Base-by-base conservation (phyloP, 1,139 yeast species). In the Hemisphaericaspora xylofermentans region DNA sequence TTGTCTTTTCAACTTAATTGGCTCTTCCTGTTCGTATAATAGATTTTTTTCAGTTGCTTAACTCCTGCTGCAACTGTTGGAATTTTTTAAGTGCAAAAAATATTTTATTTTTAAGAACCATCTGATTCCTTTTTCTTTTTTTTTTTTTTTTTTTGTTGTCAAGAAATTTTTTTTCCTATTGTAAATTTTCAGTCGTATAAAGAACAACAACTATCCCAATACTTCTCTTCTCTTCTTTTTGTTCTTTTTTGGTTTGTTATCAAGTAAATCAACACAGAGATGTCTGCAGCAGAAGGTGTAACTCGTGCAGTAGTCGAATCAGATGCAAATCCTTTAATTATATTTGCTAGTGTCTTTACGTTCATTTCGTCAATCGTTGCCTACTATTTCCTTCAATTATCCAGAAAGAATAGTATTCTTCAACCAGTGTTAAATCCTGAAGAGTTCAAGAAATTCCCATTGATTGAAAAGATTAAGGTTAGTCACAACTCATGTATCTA, bases 401-500 rank as follows among this genome's bases (percentile, higher is more conserved):
- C 57, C 41, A 61, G 63, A 44, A 70, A 66, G 51, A 67, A 67
- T 48, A 66, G 72, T 41, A 16, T n/a, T 9, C 14, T 22, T 14
- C n/a, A 29, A 29, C 77, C 81, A 27, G 84, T 82, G 12, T 76
- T 85, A 51, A 76, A 76, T 53, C 78, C 83, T 36, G 85, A 78
- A 49, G 76, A 76, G 46, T 89, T 83, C 66, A 83, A 81, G 60
- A 79, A 86, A 57, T 91, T 89, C 74, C 95, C 95, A 43, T 73
- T 93, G 58, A 78, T 87, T 52, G 82, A 84, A 60, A 91, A 88
- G 69, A 83, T 85, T 13, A 76, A 82, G 35, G 71, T 93, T 16
- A 77, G 88, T 30, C 95, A 87, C 63, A 89, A 91, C 64, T 76
- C 96, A 12, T 88, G 94, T 41, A 68, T 88, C 44, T 91, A 87